Conservation (phyloP, 768 basidiomycete genomes). For the Tylopilus sp. region DNA sequence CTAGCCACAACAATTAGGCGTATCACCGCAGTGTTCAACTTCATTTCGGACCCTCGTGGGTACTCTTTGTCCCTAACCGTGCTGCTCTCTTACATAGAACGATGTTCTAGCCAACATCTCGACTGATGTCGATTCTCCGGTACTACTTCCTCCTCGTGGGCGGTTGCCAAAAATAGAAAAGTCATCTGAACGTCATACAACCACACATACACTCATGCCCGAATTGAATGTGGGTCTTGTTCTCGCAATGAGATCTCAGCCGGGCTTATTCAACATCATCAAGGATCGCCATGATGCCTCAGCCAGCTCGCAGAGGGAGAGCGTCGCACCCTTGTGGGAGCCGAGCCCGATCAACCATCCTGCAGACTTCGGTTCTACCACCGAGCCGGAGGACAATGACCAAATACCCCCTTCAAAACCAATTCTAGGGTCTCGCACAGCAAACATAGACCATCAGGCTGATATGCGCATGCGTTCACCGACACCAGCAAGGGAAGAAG, state of each 20-base stretch:
- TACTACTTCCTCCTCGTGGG: constrained; percentile 32
- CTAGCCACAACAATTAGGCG: constrained; percentile 64
- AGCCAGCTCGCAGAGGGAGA: constrained; percentile 4
- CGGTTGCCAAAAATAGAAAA: constrained; percentile 14
- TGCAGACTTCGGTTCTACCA: constrained; percentile 25
- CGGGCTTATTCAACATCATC: constrained; percentile 8
- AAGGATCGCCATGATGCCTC: constrained; percentile 15
- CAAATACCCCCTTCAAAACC: constrained; percentile 2
- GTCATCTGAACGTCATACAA: constrained; percentile 3
- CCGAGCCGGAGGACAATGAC: constrained; percentile 27
- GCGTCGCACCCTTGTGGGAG: not conserved
- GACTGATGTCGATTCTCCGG: constrained; percentile 44
- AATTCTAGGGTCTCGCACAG: not conserved
- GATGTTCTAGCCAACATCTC: constrained; percentile 46
- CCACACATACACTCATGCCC: constrained; percentile 4
- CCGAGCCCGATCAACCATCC: constrained; percentile 11
- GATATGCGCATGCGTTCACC: constrained; percentile 21
- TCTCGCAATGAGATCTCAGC: not conserved
- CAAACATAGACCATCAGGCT: constrained; percentile 7
- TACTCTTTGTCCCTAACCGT: constrained; percentile 15
- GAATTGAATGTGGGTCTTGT: constrained; percentile 21
- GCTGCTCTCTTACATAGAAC: constrained; percentile 11
- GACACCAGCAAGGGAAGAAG: constrained; percentile 15
- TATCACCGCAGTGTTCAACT: constrained; percentile 71
- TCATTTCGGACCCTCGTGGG: constrained; percentile 63